Evolutionary conservation across 805 yeast genomes (phyloP).

Genomic region (Komagataella pseudopastoris): DNA sequence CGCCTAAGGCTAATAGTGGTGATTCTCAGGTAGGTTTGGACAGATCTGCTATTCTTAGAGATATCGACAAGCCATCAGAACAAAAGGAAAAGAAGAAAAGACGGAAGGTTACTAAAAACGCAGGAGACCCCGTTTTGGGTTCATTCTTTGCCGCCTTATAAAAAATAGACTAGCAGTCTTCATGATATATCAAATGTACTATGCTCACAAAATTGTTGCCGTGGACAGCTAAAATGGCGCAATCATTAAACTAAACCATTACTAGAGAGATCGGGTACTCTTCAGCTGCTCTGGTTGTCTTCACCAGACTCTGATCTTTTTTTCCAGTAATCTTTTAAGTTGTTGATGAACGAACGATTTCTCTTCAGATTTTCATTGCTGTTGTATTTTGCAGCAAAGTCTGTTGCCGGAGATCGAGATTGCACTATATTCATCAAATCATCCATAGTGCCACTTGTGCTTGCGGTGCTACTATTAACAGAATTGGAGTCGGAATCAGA

Average conservation of each 20-base stretch:
- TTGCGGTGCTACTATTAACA: not conserved
- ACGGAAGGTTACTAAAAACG: not conserved
- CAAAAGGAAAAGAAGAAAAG: not conserved
- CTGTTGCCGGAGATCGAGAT: slow-evolving; percentile 45
- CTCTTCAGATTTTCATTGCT: slow-evolving; percentile 32
- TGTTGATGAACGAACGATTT: slow-evolving; percentile 11
- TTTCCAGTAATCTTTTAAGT: slow-evolving; percentile 14
- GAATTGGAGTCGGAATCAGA: not conserved
- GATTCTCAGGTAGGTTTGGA: not conserved
- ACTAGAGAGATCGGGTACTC: not conserved
- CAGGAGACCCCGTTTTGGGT: not conserved
- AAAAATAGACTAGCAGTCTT: not conserved
- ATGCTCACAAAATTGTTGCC: not conserved
- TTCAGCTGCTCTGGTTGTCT: not conserved
- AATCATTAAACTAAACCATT: not conserved
- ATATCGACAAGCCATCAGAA: not conserved
- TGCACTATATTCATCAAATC: not conserved
- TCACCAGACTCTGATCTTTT: not conserved
- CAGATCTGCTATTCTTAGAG: not conserved
- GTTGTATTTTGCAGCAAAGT: slow-evolving; percentile 49
- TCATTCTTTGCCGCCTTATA: not conserved
- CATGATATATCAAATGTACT: not conserved
- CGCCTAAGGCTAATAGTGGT: not conserved
- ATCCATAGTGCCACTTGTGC: not conserved
- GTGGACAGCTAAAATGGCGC: not conserved